Conservation (phyloP, 2,329 filamentous ascomycete species). For the Westerdykella aurantiaca region DNA sequence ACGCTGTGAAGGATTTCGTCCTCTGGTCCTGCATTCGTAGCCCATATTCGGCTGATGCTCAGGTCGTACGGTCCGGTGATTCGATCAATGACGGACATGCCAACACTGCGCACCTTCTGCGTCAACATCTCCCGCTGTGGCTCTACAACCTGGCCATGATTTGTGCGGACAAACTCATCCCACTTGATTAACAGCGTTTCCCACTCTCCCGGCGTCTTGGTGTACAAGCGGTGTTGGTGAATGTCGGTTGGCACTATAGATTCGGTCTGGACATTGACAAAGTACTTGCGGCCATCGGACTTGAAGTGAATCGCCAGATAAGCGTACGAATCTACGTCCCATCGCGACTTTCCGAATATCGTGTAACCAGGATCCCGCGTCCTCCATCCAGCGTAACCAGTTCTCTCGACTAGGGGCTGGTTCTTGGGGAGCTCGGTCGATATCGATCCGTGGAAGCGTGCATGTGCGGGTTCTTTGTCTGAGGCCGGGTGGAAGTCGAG, state of each 20-base stretch:
- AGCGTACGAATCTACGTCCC: conserved; percentile 84
- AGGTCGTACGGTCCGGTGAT: conserved; percentile 85
- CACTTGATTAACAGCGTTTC: conserved; percentile 90
- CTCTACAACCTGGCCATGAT: conserved; percentile 85
- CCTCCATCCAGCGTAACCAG: conserved; percentile 85
- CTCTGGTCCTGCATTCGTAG: conserved; percentile 61
- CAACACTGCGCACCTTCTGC: conserved; percentile 78
- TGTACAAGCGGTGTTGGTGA: conserved; percentile 86
- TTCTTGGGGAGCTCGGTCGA: conserved; percentile 76
- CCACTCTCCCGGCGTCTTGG: conserved; percentile 76
- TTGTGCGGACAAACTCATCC: conserved; percentile 91
- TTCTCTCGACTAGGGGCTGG: conserved; percentile 66
- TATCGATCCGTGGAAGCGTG: conserved; percentile 80
- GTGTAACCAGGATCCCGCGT: conserved; percentile 71
- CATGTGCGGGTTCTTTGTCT: conserved; percentile 57
- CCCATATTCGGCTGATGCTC: conserved; percentile 81
- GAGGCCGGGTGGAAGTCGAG: conserved; percentile 57
- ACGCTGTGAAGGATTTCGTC: conserved; percentile 29
- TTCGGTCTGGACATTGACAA: conserved; percentile 93
- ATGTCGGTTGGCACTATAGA: conserved; percentile 90
- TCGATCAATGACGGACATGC: conserved; percentile 83
- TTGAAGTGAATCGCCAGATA: conserved; percentile 86
- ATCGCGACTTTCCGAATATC: conserved; percentile 77
- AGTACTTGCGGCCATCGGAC: conserved; percentile 86
- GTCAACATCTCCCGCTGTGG: conserved; percentile 85